Evolutionary conservation across 1,284 basidiomycete species (phyloP).

Genomic region (Trichosporon asahii): DNA sequence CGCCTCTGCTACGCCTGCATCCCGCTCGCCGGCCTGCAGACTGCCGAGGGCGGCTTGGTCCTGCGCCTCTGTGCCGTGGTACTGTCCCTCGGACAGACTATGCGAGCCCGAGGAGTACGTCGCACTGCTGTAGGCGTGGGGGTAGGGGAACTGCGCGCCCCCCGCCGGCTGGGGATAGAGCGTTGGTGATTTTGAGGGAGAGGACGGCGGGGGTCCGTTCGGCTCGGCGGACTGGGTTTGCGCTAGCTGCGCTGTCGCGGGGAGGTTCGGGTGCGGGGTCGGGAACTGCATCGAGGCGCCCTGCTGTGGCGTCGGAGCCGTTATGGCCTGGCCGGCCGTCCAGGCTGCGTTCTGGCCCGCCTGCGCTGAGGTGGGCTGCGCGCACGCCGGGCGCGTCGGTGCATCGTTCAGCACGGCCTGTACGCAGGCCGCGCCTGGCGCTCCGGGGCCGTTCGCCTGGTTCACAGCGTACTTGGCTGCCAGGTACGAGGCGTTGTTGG

Average conservation of each 20-base stretch:
- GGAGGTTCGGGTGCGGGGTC: background rate
- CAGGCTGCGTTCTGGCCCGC: background rate
- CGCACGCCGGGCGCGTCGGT: background rate
- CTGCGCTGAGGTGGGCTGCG: background rate
- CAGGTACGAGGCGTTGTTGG: background rate
- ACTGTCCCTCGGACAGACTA: background rate
- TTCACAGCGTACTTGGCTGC: background rate
- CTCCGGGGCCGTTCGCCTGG: background rate
- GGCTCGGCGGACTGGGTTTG: background rate
- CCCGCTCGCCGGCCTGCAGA: background rate
- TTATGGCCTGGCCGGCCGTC: background rate
- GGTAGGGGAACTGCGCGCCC: background rate
- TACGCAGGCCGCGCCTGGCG: background rate
- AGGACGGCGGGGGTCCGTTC: background rate
- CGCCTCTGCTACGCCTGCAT: background rate
- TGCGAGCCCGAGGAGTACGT: too few relatives aligned
- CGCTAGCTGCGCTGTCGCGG: background rate
- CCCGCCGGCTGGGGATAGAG: too few relatives aligned
- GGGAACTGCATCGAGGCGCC: background rate
- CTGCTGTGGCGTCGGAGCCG: background rate
- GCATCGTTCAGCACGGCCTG: slow-evolving; percentile 2
- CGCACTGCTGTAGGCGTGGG: background rate
- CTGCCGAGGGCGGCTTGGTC: background rate
- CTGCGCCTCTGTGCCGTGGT: background rate
- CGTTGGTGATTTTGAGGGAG: too few relatives aligned